phyloP scores from a whole-genome alignment of 2,329 filamentous ascomycete genomes.

The Polytolypa hystricis region DNA sequence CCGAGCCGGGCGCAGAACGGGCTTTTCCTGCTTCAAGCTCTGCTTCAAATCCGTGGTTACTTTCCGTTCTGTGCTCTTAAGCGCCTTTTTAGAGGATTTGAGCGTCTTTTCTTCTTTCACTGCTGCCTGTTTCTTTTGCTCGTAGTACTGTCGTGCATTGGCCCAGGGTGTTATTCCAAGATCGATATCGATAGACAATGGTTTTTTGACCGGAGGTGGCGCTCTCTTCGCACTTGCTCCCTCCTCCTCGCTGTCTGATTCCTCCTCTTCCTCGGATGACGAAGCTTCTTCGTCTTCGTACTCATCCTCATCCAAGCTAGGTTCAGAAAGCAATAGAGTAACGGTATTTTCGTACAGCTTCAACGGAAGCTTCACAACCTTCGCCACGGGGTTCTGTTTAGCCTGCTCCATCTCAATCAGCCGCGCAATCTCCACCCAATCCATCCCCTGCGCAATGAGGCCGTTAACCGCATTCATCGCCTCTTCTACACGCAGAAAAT shows the following conservation, averaged over 20 bases:
- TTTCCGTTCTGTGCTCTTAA: conserved; percentile 85
- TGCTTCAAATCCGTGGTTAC: conserved; percentile 78
- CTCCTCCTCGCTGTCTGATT: conserved; percentile 38
- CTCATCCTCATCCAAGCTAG: conserved; percentile 51
- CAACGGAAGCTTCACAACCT: conserved; percentile 74
- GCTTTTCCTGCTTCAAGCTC: conserved; percentile 82
- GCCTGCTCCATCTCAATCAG: conserved; percentile 80
- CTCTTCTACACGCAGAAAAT: conserved; percentile 82
- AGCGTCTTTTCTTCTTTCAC: conserved; percentile 81
- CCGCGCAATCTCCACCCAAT: conserved; percentile 85
- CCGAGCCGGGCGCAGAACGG: conserved; percentile 69
- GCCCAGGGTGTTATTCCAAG: conserved; percentile 72
- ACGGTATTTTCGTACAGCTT: conserved; percentile 85
- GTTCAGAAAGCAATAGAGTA: conserved; percentile 66
- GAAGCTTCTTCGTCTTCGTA: conserved; percentile 48
- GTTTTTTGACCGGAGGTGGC: conserved; percentile 20
- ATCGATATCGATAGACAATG: conserved; percentile 71
- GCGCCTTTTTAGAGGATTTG: conserved; percentile 65
- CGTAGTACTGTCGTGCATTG: conserved; percentile 86
- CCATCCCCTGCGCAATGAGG: conserved; percentile 87
- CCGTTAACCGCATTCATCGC: conserved; percentile 87
- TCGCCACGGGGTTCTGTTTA: conserved; percentile 70
- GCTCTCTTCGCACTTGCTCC: conserved; percentile 16
- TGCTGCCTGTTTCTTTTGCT: conserved; percentile 72
- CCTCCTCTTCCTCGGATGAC: conserved; percentile 41